phyloP scores from a whole-genome alignment of 1,284 basidiomycete genomes.

The Ganoderma lucidum region DNA sequence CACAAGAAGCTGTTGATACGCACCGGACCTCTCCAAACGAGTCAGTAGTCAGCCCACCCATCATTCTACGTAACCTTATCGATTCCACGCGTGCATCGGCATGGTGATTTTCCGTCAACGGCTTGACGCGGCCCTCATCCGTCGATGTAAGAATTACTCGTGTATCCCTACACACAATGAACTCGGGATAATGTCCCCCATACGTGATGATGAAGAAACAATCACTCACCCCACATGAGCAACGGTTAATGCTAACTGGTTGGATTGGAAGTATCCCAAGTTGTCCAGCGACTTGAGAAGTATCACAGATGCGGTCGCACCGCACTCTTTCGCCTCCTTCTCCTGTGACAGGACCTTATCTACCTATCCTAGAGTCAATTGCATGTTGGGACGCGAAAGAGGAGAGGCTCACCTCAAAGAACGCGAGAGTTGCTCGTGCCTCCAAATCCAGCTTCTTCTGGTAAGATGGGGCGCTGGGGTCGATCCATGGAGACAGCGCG shows the following conservation, averaged over 20 bases:
- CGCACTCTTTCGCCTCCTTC: conserved; percentile 71
- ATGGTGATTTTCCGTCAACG: conserved; percentile 93
- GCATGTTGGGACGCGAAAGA: background rate
- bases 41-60: conserved; percentile 92
- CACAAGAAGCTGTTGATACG: conserved; percentile 28
- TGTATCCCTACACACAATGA: conserved; percentile 72
- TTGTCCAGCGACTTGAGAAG: conserved; percentile 88
- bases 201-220: background rate
- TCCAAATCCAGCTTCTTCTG: conserved; percentile 75
- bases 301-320: conserved; percentile 91
- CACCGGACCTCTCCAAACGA: conserved; percentile 94
- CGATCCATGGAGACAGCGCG: conserved; percentile 72
- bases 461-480: conserved; percentile 45
- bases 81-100: conserved; percentile 90
- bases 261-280: conserved; percentile 80
- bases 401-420: conserved; percentile 72
- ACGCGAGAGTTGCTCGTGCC: conserved; percentile 85
- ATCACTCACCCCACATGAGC: conserved; percentile 86
- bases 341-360: conserved; percentile 69
- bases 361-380: conserved; percentile 48
- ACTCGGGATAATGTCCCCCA: background rate
- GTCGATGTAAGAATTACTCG: conserved; percentile 85
- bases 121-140: conserved; percentile 72
- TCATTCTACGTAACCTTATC: conserved; percentile 86
- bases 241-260: conserved; percentile 80